phyloP scores from a whole-genome alignment of 495 filamentous ascomycete species.

The Xylaria sp. region DNA sequence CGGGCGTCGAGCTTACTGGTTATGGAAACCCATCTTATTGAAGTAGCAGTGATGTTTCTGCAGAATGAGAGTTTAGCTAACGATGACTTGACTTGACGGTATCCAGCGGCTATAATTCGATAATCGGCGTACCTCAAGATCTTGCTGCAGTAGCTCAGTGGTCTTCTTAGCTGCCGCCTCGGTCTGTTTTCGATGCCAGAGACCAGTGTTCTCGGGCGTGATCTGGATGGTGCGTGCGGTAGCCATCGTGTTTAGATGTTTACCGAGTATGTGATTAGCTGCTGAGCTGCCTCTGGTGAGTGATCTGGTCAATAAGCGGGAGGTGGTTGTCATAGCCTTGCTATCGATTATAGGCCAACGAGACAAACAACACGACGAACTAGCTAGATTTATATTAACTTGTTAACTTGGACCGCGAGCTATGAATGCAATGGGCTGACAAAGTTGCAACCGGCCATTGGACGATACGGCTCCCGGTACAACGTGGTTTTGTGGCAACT shows the following conservation, averaged over 20 bases:
- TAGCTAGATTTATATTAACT: not conserved
- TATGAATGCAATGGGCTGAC: not conserved
- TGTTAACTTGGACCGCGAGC: not conserved
- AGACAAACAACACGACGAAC: not conserved
- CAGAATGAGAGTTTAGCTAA: not conserved
- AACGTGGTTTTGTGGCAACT: not conserved
- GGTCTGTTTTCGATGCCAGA: conserved; percentile 60
- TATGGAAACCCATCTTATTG: conserved; percentile 71
- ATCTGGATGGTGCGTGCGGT: conserved; percentile 69
- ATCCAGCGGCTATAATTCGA: no score
- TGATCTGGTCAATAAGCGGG: not conserved
- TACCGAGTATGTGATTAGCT: not conserved
- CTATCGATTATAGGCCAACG: not conserved
- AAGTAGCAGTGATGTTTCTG: conserved; percentile 79
- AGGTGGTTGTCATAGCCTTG: not conserved
- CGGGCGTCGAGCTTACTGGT: conserved; percentile 49
- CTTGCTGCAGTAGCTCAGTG: conserved; percentile 73
- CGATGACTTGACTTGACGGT: not conserved
- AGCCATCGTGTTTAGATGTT: conserved; percentile 58
- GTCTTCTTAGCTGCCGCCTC: conserved; percentile 64
- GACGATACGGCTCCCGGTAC: not conserved
- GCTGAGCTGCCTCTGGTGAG: not conserved
- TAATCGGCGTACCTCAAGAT: conserved; percentile 60
- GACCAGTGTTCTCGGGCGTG: conserved; percentile 61
- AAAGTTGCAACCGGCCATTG: conserved; percentile 1